Conservation (phyloP, 2,329 filamentous ascomycete species). For the Ascochyta fabae region DNA sequence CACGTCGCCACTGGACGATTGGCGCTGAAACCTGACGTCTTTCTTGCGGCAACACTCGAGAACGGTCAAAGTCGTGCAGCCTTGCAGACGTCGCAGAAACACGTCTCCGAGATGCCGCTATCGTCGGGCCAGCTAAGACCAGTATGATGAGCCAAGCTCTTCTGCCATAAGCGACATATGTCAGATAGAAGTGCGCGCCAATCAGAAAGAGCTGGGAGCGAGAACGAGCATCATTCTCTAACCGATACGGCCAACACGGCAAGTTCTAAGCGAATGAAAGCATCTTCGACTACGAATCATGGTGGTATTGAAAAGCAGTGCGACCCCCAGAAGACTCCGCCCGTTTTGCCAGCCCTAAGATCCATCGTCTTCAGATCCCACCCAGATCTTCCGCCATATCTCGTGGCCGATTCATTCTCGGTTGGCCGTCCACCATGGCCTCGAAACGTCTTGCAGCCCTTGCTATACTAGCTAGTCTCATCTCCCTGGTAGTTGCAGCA, state of each 20-base stretch:
- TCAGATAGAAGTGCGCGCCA: conserved; percentile 12
- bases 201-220: conserved; percentile 14
- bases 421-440: conserved; percentile 1
- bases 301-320: conserved; percentile 10
- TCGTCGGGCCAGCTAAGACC: background rate
- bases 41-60: background rate
- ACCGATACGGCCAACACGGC: conserved; percentile 12
- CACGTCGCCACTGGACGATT: background rate
- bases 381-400: background rate
- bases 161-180: conserved; percentile 6
- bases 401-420: background rate
- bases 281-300: conserved; percentile 6
- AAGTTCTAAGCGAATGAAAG: conserved; percentile 4
- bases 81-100: background rate
- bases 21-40: background rate
- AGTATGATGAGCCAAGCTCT: background rate
- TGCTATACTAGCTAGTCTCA: conserved; percentile 1
- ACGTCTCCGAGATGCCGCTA: conserved; percentile 1
- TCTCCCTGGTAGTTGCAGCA: conserved; percentile 18
- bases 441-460: conserved; percentile 5
- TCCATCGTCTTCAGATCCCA: background rate
- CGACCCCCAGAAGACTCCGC: background rate
- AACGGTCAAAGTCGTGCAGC: background rate
- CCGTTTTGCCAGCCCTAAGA: background rate
- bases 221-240: conserved; percentile 13